Conservation (phyloP, 805 yeast species). For the Cyberlindnera galapagoensis region DNA sequence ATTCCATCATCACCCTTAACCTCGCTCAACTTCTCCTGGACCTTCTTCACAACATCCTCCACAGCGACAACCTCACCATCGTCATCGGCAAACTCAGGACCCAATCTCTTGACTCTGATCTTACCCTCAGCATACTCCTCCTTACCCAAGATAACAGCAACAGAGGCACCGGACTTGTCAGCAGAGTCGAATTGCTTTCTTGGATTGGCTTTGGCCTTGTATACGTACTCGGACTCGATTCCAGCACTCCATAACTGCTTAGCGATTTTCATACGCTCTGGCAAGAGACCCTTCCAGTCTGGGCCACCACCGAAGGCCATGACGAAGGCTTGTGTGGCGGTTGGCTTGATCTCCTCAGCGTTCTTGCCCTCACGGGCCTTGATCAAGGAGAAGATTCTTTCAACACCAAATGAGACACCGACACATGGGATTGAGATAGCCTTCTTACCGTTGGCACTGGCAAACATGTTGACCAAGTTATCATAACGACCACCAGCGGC, state of each 20-base stretch:
- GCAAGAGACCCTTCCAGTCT: conserved; percentile 88
- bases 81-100: conserved; percentile 80
- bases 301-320: conserved; percentile 99
- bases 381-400: conserved; percentile 84
- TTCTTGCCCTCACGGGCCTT: conserved; percentile 64
- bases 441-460: conserved; percentile 74
- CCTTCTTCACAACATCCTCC: conserved; percentile 49
- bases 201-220: conserved; percentile 89
- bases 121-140: conserved; percentile 79
- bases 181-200: conserved; percentile 98
- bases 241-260: conserved; percentile 83
- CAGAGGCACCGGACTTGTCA: conserved; percentile 84
- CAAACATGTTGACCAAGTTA: conserved; percentile 93
- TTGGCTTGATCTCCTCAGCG: conserved; percentile 56
- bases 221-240: conserved; percentile 84
- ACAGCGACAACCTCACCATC: conserved; percentile 75
- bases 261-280: conserved; percentile 86
- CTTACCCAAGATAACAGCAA: conserved; percentile 92
- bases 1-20: conserved; percentile 43
- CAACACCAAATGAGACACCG: conserved; percentile 96
- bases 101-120: conserved; percentile 80
- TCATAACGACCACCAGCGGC: conserved; percentile 99
- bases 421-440: conserved; percentile 86
- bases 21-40: conserved; percentile 48
- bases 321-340: conserved; percentile 87